Conservation (phyloP, 495 filamentous ascomycete species). For the Neurospora terricola region DNA sequence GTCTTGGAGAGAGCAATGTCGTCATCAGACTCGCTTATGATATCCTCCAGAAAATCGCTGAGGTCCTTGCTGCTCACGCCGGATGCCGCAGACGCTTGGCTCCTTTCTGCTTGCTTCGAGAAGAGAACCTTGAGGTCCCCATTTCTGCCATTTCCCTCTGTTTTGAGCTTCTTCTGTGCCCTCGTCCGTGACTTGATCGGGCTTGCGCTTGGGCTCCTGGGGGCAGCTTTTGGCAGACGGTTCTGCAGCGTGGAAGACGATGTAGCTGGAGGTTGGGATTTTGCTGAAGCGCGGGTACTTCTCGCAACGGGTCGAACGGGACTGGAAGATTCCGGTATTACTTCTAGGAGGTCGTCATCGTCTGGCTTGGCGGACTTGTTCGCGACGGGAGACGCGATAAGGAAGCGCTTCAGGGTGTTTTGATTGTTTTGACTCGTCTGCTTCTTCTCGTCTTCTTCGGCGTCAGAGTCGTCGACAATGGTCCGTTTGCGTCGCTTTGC, state of each 20-base stretch:
- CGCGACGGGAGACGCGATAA: slow-evolving; percentile 32
- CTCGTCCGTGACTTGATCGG: slow-evolving; percentile 32
- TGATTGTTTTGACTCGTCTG: slow-evolving; percentile 12
- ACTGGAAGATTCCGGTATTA: slow-evolving; percentile 20
- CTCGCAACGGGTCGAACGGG: slow-evolving; percentile 20
- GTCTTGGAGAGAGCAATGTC: slow-evolving; percentile 33
- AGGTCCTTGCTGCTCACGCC: neutral
- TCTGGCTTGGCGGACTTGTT: slow-evolving; percentile 5
- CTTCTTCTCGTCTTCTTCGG: slow-evolving; percentile 18
- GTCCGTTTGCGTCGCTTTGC: slow-evolving; percentile 44
- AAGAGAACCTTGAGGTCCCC: slow-evolving; percentile 43
- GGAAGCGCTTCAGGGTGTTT: slow-evolving; percentile 33
- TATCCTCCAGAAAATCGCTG: slow-evolving; percentile 29
- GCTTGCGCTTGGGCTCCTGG: slow-evolving; percentile 38
- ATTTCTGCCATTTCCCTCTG: slow-evolving; percentile 33
- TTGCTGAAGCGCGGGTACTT: slow-evolving; percentile 13
- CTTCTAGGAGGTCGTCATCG: slow-evolving; percentile 4
- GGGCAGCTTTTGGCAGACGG: slow-evolving; percentile 5
- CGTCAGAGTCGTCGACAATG: slow-evolving; percentile 28
- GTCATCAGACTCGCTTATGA: slow-evolving; percentile 40
- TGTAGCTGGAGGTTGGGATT: slow-evolving; percentile 8
- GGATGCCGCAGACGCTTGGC: slow-evolving; percentile 7
- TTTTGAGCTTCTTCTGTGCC: slow-evolving; percentile 25
- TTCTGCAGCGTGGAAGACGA: slow-evolving; percentile 2
- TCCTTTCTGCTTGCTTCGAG: slow-evolving; percentile 40